Evolutionary conservation across 257 asterid genomes (phyloP), one percentile per base, ranked within the genome.

Genomic region (Anisodus acutangulus): DNA sequence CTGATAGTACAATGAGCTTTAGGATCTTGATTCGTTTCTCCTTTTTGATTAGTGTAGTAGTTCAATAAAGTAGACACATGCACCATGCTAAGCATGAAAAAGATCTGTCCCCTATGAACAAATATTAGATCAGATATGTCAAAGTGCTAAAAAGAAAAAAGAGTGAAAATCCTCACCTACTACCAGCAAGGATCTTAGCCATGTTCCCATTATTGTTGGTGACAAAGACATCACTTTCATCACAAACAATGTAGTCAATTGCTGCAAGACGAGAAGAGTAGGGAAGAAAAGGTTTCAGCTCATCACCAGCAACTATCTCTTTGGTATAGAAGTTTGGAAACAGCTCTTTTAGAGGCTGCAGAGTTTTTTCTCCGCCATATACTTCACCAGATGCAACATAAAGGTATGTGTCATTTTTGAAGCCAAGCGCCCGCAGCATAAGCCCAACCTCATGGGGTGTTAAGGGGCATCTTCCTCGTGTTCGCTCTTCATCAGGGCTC

Each of bases 141-240:
- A 51, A 15, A 26, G 82, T 53, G 49, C 49, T 26, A 54, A 26
- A 26, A 74, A 53, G 63, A 6, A 47, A 47, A 49, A 13, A 8
- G 4, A 51, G 62, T 12, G 31, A 13, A 78, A 35, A 78, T 54
- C 64, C 82, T 82, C 84, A 97, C 99, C 99, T 93, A 83, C 97
- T 92, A 83, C 99, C 99, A 83, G 99, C 97, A 82, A 97, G 94
- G 92, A 97, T 93, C 90, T 97, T 97, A 84, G 98, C 99, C 99
- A 97, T 97, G 89, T 97, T 97, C 83, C 99, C 99, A 8, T 97
- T 97, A 88, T 97, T 97, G 90, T 97, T 97, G 37, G 99, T 93
- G 87, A 95, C 94, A 85, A 97, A 97, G 82, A 97, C 99, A 88
- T 97, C 98, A 87, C 98, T 95, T 89, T 95, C 98, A 79, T 95